phyloP scores from a whole-genome alignment of 371 early-diverging fungal genomes.

The Encephalitozoon romaleae region DNA sequence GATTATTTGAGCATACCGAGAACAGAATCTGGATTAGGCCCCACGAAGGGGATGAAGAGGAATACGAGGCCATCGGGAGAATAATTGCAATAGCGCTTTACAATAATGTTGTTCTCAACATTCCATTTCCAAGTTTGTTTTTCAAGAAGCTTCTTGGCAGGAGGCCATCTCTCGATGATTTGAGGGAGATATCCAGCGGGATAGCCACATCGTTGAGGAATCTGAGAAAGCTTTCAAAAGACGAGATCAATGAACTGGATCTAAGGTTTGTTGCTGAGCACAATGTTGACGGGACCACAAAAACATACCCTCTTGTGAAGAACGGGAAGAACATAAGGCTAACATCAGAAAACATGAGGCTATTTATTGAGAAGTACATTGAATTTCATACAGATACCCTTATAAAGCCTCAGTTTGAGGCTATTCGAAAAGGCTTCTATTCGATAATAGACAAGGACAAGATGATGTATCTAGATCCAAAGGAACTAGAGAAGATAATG shows the following conservation, averaged over 20 bases:
- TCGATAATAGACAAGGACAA: constrained; percentile 66
- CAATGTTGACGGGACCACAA: constrained; percentile 4
- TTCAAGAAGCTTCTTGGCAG: constrained; percentile 72
- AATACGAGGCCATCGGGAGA: constrained; percentile 63
- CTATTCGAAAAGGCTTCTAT: constrained; percentile 77
- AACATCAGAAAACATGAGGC: constrained; percentile 64
- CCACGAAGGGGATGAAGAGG: constrained; percentile 60
- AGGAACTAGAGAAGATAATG: constrained; percentile 84
- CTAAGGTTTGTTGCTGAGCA: constrained; percentile 30
- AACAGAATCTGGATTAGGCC: constrained; percentile 64
- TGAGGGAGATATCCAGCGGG: constrained; percentile 64
- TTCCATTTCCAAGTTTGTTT: constrained; percentile 63
- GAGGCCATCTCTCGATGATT: constrained; percentile 65
- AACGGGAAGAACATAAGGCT: constrained; percentile 64
- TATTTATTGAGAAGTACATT: constrained; percentile 69
- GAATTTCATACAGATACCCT: constrained; percentile 70
- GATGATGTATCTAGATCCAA: constrained; percentile 63
- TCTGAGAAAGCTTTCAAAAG: constrained; percentile 60
- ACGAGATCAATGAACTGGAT: constrained; percentile 72
- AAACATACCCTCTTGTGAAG: constrained; percentile 58
- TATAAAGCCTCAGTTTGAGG: constrained; percentile 72
- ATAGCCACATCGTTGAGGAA: constrained; percentile 58
- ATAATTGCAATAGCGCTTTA: constrained; percentile 69
- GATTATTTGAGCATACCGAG: constrained; percentile 63
- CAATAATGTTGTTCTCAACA: constrained; percentile 66